These are phyloP conservation scores for Cardamine chenopodiifolia DNA, from an alignment of 345 rosid genomes.

Conservation along the genomic window DNA sequence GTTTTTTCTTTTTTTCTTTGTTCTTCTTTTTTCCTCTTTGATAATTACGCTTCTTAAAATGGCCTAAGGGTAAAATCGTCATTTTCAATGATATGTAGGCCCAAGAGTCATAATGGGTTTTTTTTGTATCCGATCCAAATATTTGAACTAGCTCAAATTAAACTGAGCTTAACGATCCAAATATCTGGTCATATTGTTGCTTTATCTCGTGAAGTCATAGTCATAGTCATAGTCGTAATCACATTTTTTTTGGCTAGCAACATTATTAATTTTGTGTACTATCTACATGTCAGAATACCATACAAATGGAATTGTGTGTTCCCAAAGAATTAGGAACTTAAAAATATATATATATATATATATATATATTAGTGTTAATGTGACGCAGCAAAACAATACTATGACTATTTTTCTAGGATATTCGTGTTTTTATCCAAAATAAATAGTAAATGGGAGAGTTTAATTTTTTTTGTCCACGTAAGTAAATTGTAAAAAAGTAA, in stretches of 20 bases:
- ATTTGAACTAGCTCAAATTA: background rate
- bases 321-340: background rate
- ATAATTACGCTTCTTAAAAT: conserved; percentile 10
- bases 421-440: background rate
- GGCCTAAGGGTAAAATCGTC: background rate
- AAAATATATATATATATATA: no score
- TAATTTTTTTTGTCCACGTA: background rate
- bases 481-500: no score
- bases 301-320: background rate
- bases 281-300: background rate
- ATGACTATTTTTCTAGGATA: background rate
- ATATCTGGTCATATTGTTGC: background rate
- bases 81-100: background rate
- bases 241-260: background rate
- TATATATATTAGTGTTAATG: no score
- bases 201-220: conserved; percentile 6
- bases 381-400: background rate
- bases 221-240: conserved; percentile 6
- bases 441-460: background rate
- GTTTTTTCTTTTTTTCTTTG: conserved; percentile 6
- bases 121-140: conserved; percentile 12
- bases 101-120: conserved; percentile 8
- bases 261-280: background rate
- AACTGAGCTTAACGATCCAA: background rate
- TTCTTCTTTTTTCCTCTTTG: background rate